Evolutionary conservation across 2,329 filamentous ascomycete species (phyloP), one percentile per base, ranked within the genome.

Genomic region (Pseudogymnoascus sp.): DNA sequence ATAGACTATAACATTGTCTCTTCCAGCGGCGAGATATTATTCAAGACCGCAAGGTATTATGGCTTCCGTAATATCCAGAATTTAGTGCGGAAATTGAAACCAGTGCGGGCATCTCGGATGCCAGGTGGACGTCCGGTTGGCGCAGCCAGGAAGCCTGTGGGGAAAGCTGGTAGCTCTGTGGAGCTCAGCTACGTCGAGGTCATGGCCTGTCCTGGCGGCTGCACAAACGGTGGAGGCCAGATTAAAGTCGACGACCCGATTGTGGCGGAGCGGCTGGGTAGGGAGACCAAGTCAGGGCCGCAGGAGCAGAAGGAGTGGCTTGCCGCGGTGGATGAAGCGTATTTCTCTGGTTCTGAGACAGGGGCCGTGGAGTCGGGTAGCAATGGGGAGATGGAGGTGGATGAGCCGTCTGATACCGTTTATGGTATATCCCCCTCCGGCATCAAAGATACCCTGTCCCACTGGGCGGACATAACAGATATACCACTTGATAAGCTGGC

Each of bases 1-100:
- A 82, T 93, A 29, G 95, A 97, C 71, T 97, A 95, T 73, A 80
- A 82, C 1, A 81, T 97, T 21, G 76, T 83, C 1, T 82, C 84
- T 13, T 78, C 76, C 61, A 72, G 79, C 2, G 82, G 82, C 8
- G 78, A 86, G 66, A 76, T 81, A 2, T 74, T 96, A 2, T 86
- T 96, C 77, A 90, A 86, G 72, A 89, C 91, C 19, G 93, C 93
- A 3, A 86, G 95, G 61, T 99, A 93, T 76, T 99, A 99, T 74
- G 95, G 95, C 5, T 99, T 99, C 80, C 84, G 95, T 61, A 99
- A 99, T 72, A 99, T 99, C 66, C 95, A 97, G 75, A 99, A 99
- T 72, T 84, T 99, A 4, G 95, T 99, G 14, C 86, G 95, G n/a
- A 87, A 88, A 65, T 77, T 99, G 59, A 96, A 96, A 74, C 95